Evolutionary conservation across 1,139 yeast species (phyloP).

Genomic region (Magnusiomyces tetraspermus): DNA sequence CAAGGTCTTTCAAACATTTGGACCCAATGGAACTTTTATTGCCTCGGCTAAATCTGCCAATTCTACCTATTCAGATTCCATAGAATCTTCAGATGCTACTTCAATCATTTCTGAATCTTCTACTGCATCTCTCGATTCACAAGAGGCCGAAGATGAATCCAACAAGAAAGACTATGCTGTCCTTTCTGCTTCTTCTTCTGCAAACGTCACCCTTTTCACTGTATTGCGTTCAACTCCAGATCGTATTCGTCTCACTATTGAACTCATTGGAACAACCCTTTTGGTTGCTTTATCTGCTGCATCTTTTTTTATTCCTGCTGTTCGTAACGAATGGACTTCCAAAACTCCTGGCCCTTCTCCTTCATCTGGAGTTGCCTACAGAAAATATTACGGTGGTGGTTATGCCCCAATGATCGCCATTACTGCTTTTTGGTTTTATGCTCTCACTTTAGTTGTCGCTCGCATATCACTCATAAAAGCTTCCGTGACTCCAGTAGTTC

Average conservation of each 20-base stretch:
- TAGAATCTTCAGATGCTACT: background rate
- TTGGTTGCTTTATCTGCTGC: constrained; percentile 23
- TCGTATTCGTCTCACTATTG: constrained; percentile 23
- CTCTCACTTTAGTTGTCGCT: constrained; percentile 42
- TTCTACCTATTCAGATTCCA: background rate
- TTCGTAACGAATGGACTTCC: constrained; percentile 35
- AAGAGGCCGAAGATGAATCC: background rate
- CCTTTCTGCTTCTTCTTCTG: background rate
- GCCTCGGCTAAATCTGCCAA: background rate
- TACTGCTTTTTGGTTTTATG: constrained; percentile 46
- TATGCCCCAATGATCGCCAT: constrained; percentile 35
- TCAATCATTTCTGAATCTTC: background rate
- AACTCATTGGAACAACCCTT: constrained; percentile 20
- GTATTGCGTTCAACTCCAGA: constrained; percentile 25
- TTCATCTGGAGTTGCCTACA: constrained; percentile 2
- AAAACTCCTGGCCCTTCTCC: background rate
- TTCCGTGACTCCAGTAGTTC: constrained; percentile 6
- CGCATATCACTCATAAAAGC: constrained; percentile 40
- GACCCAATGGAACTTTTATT: background rate
- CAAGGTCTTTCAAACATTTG: background rate
- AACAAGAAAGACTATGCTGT: background rate
- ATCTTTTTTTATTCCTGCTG: constrained; percentile 34
- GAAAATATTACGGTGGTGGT: constrained; percentile 15
- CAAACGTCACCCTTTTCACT: constrained; percentile 19
- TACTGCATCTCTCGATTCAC: background rate